A percentile compares a stretch with the other conserved stretches of the same genome.
Conservation (phyloP, 2,329 filamentous ascomycete genomes). For the Fonsecaea nubica region DNA sequence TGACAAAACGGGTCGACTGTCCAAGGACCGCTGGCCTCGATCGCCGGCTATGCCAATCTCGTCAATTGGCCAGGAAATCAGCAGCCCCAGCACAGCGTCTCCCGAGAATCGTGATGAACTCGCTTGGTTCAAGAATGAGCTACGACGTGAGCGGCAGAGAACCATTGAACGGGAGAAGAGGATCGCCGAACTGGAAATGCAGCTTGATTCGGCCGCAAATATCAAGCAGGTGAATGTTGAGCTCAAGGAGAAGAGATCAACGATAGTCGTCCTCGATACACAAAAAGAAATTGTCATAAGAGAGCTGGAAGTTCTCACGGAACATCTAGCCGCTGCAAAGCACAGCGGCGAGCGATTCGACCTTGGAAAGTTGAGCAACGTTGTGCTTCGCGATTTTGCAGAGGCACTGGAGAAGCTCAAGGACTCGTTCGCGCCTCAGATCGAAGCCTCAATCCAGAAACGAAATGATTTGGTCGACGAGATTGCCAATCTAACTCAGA, state of each 20-base stretch:
- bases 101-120: constrained; percentile 66
- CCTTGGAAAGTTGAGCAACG: constrained; percentile 70
- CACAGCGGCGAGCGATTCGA: constrained; percentile 81
- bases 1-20: constrained; percentile 63
- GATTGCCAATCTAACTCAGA: constrained; percentile 77
- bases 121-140: constrained; percentile 69
- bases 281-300: constrained; percentile 95
- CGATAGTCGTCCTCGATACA: constrained; percentile 90
- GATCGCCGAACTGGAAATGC: constrained; percentile 75
- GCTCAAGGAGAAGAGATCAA: constrained; percentile 90
- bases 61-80: constrained; percentile 62
- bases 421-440: constrained; percentile 74
- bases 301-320: constrained; percentile 86
- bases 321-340: constrained; percentile 86
- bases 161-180: constrained; percentile 85
- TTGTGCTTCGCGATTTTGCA: constrained; percentile 67
- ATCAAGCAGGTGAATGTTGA: constrained; percentile 84
- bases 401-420: constrained; percentile 72
- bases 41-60: constrained; percentile 63
- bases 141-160: constrained; percentile 81
- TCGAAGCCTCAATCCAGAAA: constrained; percentile 90
- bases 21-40: constrained; percentile 73
- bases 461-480: constrained; percentile 84
- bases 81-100: constrained; percentile 72
- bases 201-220: constrained; percentile 64